phyloP scores from a whole-genome alignment of 2,329 filamentous ascomycete genomes.

The Botrytis squamosa region DNA sequence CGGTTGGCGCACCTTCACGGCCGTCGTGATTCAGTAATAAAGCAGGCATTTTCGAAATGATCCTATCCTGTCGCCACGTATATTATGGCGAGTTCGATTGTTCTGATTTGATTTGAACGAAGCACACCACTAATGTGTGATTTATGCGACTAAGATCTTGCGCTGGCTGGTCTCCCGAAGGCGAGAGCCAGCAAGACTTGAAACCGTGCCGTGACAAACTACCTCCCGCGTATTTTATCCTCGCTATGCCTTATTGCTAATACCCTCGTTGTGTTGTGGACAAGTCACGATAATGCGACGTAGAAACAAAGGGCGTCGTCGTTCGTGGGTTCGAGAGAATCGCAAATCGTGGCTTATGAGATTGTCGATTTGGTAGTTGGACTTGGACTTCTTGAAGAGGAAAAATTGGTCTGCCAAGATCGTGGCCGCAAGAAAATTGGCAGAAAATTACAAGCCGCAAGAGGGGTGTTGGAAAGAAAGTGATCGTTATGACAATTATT shows the following conservation, averaged over 20 bases:
- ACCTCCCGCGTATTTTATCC: background rate
- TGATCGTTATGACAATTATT: background rate
- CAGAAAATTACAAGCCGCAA: background rate
- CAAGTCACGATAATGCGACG: background rate
- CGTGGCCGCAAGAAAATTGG: background rate
- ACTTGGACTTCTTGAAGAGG: background rate
- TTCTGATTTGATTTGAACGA: background rate
- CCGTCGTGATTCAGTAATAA: conserved; percentile 31
- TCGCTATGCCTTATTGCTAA: background rate
- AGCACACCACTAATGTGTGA: background rate
- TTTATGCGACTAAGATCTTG: background rate
- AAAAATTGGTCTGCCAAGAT: background rate
- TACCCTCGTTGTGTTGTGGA: no score
- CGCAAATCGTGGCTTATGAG: background rate
- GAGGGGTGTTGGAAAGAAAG: background rate
- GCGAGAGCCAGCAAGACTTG: conserved; percentile 12
- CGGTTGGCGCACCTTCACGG: conserved; percentile 23
- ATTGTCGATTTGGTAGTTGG: background rate
- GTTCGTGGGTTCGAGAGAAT: background rate
- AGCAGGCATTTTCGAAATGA: conserved; percentile 32
- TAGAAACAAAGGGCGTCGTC: background rate
- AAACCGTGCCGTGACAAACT: background rate
- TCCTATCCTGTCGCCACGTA: background rate
- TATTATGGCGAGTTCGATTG: background rate
- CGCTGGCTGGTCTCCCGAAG: conserved; percentile 8